A percentile compares a stretch with the other conserved stretches of the same genome.
phyloP scores from a whole-genome alignment of 306 rosid species.

The Malus fusca region DNA sequence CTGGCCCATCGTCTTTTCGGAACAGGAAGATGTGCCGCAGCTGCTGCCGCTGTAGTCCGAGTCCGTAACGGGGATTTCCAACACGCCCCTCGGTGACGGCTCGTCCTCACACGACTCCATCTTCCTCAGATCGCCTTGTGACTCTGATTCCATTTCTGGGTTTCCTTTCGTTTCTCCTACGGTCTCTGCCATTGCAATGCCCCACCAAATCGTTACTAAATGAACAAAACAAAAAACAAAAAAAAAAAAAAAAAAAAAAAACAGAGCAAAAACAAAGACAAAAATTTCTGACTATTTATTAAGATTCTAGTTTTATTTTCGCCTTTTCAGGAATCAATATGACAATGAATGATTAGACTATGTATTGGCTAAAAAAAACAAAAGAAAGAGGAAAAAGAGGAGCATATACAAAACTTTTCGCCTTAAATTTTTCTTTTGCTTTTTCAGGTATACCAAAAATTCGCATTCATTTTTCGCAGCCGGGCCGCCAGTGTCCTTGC shows the following conservation, averaged over 20 bases:
- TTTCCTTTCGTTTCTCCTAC: constrained; percentile 21
- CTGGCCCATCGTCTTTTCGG: constrained; percentile 18
- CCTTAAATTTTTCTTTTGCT: background rate
- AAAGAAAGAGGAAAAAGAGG: background rate
- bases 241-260: background rate
- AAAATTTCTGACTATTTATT: background rate
- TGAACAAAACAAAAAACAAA: background rate
- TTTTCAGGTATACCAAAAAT: background rate
- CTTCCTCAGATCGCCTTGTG: background rate
- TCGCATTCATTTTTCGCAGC: background rate
- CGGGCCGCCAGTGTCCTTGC: background rate
- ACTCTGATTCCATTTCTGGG: constrained; percentile 18
- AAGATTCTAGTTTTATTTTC: background rate
- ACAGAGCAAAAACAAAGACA: background rate
- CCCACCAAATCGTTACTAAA: background rate
- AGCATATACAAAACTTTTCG: background rate
- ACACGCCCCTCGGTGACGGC: constrained; percentile 64
- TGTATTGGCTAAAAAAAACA: too few relatives aligned
- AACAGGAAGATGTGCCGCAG: background rate
- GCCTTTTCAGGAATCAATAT: constrained; percentile 1
- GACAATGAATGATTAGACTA: background rate
- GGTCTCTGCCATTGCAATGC: constrained; percentile 3
- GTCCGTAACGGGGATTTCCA: constrained; percentile 48
- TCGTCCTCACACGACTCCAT: constrained; percentile 27
- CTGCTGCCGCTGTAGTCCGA: constrained; percentile 39